These are phyloP conservation scores for Ambrosia trifida DNA, from an alignment of 129 eudicot genomes.

Conservation along the genomic window DNA sequence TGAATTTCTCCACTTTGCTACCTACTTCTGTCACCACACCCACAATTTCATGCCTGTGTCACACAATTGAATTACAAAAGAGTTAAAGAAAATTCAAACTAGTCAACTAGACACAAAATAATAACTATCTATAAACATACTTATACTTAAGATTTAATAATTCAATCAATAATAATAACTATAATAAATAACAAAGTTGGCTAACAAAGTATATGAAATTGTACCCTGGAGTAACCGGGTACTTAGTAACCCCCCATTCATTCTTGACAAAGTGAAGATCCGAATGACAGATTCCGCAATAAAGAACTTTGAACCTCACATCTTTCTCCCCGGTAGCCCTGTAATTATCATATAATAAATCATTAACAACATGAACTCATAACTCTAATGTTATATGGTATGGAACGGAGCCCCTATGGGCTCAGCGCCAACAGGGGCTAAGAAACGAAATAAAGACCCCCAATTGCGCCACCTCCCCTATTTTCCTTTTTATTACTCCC, in stretches of 20 bases:
- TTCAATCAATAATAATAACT: no score
- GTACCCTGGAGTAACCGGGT: slow-evolving; percentile 48
- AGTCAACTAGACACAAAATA: no score
- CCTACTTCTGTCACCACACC: slow-evolving; percentile 78
- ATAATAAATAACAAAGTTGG: no score
- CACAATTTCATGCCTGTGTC: slow-evolving; percentile 62
- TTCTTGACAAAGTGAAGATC: slow-evolving; percentile 58
- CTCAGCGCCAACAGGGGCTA: no score
- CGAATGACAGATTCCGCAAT: slow-evolving; percentile 43
- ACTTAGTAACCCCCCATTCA: slow-evolving; percentile 48
- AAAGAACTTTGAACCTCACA: slow-evolving; percentile 32
- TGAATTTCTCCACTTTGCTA: slow-evolving; percentile 57
- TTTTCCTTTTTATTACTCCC: no score
- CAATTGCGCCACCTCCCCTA: no score
- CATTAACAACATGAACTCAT: background rate
- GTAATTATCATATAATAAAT: background rate
- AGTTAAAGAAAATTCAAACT: no score
- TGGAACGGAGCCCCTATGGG: no score
- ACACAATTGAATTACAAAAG: background rate
- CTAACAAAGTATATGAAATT: no score
- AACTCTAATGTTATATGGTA: background rate
- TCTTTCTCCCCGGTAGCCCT: slow-evolving; percentile 39
- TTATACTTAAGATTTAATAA: no score
- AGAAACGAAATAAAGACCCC: no score
- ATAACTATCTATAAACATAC: no score